Evolutionary conservation across 176 grass and related monocot species (phyloP), one percentile per base, ranked within the genome.

Genomic region (Musa troglodytarum): DNA sequence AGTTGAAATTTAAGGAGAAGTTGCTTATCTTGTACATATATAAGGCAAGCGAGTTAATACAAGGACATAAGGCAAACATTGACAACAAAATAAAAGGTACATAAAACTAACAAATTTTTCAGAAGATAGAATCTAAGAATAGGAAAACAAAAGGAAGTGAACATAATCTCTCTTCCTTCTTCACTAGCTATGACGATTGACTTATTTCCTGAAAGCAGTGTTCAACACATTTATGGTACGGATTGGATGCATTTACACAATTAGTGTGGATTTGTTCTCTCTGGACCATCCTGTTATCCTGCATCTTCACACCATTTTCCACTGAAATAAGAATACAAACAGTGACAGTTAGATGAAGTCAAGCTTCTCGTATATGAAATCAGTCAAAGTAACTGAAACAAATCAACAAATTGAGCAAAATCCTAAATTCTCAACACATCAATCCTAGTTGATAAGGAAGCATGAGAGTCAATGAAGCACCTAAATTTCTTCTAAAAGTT

Each of bases 211-310:
- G 80, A 69, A 68, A 69, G 74, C 95, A 99, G 53, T 85, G 3
- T 29, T 91, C 86, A 69, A 68, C 79, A 82, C 95, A 98, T 59
- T 84, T 87, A 59, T 98, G 95, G 75, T 85, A 98, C 1, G 90
- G 95, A 77, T 98, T 98, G 26, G 88, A 98, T 80, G 95, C 90
- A 14, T 98, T 91, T 19, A 8, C 75, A 71, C 95, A 98, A 66
- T 87, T 82, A 50, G 88, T 86, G 64, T 93, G 71, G 74, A 89
- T 70, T 58, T 77, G 83, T 77, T 78, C 76, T 77, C 72, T 89
- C 73, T 68, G 12, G 56, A 55, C 21, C 52, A 54, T 82, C 53
- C 83, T 86, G 68, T 74, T 78, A 66, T 85, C 82, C 51, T 91
- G 64, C 22, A 77, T 61, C 73, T 61, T 71, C 15, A 76, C 62